A percentile compares a stretch with the other conserved stretches of the same genome.
Evolutionary conservation across 192 early-diverging fungal genomes (phyloP).

Genomic region (Coemansia sp.): DNA sequence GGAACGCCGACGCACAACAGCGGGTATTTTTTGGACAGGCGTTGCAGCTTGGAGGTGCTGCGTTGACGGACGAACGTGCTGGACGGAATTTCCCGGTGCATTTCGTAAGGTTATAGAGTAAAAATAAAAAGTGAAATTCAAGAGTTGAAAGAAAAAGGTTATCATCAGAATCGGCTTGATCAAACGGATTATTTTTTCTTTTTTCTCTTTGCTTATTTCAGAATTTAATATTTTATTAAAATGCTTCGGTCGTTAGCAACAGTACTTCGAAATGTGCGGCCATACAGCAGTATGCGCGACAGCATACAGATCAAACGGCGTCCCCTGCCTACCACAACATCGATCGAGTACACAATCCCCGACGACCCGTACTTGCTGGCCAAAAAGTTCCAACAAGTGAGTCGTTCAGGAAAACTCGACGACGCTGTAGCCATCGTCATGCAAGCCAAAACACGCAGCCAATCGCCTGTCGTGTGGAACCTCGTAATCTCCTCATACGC

Average conservation of each 20-base stretch:
- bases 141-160: not conserved
- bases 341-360: conserved; percentile 47
- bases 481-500: conserved; percentile 51
- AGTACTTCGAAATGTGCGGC: not conserved
- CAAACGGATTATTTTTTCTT: not conserved
- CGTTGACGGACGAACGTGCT: conserved; percentile 3
- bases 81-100: conserved; percentile 15
- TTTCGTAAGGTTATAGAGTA: not conserved
- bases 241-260: not conserved
- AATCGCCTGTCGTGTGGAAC: conserved; percentile 51
- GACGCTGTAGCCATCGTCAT: conserved; percentile 54
- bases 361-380: conserved; percentile 44
- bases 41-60: conserved; percentile 20
- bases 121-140: not conserved
- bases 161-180: not conserved
- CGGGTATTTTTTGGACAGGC: conserved; percentile 53
- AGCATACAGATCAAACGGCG: conserved; percentile 35
- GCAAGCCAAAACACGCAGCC: conserved; percentile 34
- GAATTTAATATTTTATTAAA: not conserved
- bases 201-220: not conserved
- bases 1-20: conserved; percentile 72
- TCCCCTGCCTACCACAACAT: conserved; percentile 44
- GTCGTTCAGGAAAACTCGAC: conserved; percentile 34
- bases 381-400: conserved; percentile 44
- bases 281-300: not conserved